Evolutionary conservation across 805 yeast genomes (phyloP).

Genomic region (Cyberlindnera veronae): DNA sequence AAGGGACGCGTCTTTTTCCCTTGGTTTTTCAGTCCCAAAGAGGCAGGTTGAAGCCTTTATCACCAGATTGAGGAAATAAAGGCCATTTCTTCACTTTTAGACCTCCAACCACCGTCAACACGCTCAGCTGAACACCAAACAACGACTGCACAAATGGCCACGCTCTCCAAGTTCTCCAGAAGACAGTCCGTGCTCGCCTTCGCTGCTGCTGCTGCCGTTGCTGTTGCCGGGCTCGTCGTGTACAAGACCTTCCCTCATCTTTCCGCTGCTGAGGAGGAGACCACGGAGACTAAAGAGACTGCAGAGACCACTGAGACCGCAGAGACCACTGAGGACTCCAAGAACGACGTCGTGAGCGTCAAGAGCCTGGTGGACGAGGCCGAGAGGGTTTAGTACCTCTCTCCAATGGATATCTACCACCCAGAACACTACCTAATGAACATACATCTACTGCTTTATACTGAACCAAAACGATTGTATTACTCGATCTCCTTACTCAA

Average conservation of each 20-base stretch:
- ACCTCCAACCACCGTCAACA: too few relatives aligned
- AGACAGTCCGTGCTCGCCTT: constrained; percentile 12
- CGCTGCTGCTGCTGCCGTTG: constrained; percentile 15
- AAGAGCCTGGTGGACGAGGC: constrained; percentile 6
- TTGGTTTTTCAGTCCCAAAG: too few relatives aligned
- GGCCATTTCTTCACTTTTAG: too few relatives aligned
- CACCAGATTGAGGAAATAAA: too few relatives aligned
- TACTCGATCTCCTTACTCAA: not conserved
- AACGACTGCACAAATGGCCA: too few relatives aligned
- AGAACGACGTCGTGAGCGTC: constrained; percentile 1
- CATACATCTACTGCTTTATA: not conserved
- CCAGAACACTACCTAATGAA: not conserved
- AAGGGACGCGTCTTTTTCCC: too few relatives aligned
- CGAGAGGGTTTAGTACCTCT: constrained; percentile 4
- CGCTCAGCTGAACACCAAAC: too few relatives aligned
- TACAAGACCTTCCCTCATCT: constrained; percentile 20
- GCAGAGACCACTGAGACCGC: not conserved
- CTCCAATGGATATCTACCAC: too few relatives aligned
- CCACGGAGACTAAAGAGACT: not conserved
- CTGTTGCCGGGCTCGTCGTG: constrained; percentile 16
- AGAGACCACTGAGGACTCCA: too few relatives aligned
- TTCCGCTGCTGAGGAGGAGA: constrained; percentile 3
- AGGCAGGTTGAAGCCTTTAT: too few relatives aligned
- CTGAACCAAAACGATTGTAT: not conserved
- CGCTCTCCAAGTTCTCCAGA: constrained; percentile 16